phyloP scores from a whole-genome alignment of 306 rosid species.

The Pyrus pyrifolia region DNA sequence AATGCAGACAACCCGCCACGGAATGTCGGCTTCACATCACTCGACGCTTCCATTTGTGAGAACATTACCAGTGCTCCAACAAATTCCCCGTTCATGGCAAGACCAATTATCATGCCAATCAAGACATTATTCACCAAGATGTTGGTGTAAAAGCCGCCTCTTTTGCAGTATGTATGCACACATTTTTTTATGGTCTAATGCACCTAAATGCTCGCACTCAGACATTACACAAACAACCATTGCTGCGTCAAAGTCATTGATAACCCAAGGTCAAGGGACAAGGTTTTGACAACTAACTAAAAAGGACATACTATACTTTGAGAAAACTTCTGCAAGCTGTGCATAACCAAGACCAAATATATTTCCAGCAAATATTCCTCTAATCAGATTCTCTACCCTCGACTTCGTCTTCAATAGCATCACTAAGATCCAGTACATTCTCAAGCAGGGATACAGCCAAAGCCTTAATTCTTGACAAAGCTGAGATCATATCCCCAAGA shows the following conservation, averaged over 20 bases:
- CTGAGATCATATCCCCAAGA: constrained; percentile 15
- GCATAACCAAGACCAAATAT: constrained; percentile 96
- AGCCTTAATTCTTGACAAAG: neutral
- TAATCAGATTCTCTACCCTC: constrained; percentile 69
- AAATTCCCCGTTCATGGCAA: neutral
- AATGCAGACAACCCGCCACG: constrained; percentile 5
- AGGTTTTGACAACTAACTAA: no score
- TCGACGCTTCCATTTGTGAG: constrained; percentile 7
- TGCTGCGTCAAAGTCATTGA: neutral
- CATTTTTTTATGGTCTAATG: constrained; percentile 11
- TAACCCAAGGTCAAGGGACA: no score
- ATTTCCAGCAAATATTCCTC: constrained; percentile 91
- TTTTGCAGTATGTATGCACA: constrained; percentile 5
- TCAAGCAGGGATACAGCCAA: constrained; percentile 60
- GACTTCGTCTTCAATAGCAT: constrained; percentile 79
- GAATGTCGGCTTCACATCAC: constrained; percentile 3
- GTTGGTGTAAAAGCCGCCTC: neutral
- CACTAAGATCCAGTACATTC: constrained; percentile 56
- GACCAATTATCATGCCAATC: constrained; percentile 8
- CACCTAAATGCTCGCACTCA: constrained; percentile 12
- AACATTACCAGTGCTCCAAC: neutral
- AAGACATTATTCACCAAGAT: constrained; percentile 9
- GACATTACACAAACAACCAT: constrained; percentile 3
- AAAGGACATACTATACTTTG: no score
- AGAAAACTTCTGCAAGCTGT: constrained; percentile 15